Percentiles rank a stretch among this genome's conserved stretches.
Evolutionary conservation across 2,329 filamentous ascomycete species (phyloP).

Genomic region (Sporothrix variecibatus): DNA sequence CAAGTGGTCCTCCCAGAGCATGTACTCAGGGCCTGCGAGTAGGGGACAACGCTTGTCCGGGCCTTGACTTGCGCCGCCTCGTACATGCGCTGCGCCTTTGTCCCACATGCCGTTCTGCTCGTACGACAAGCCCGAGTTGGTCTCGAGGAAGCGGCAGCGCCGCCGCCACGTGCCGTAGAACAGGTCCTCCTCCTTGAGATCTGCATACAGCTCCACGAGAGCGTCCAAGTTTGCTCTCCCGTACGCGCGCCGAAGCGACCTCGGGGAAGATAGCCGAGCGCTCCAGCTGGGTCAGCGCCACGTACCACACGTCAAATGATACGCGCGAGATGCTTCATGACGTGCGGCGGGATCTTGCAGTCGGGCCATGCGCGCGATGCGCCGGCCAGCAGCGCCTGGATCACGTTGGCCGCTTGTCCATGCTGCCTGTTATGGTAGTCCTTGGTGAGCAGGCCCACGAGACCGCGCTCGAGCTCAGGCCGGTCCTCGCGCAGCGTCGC

Average conservation of each 20-base stretch:
- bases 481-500: conserved; percentile 85
- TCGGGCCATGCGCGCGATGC: conserved; percentile 80
- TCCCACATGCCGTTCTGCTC: conserved; percentile 99
- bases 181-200: conserved; percentile 89
- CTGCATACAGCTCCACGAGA: conserved; percentile 87
- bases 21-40: conserved; percentile 96
- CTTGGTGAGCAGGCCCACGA: conserved; percentile 88
- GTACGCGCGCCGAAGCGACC: conserved; percentile 77
- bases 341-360: conserved; percentile 91
- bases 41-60: conserved; percentile 90
- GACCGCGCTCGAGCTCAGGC: conserved; percentile 82
- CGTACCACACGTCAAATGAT: conserved; percentile 98
- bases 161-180: conserved; percentile 98
- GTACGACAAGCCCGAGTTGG: conserved; percentile 93
- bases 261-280: conserved; percentile 82
- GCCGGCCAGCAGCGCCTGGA: conserved; percentile 88
- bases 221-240: conserved; percentile 97
- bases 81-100: conserved; percentile 96
- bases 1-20: conserved; percentile 99
- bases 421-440: conserved; percentile 93
- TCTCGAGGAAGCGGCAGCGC: conserved; percentile 94
- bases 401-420: conserved; percentile 92
- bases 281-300: conserved; percentile 86
- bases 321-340: conserved; percentile 91
- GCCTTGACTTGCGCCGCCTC: conserved; percentile 97